Evolutionary conservation across 257 asterid species (phyloP), one percentile per base, ranked within the genome.

Genomic region (Solanum lignicaule): DNA sequence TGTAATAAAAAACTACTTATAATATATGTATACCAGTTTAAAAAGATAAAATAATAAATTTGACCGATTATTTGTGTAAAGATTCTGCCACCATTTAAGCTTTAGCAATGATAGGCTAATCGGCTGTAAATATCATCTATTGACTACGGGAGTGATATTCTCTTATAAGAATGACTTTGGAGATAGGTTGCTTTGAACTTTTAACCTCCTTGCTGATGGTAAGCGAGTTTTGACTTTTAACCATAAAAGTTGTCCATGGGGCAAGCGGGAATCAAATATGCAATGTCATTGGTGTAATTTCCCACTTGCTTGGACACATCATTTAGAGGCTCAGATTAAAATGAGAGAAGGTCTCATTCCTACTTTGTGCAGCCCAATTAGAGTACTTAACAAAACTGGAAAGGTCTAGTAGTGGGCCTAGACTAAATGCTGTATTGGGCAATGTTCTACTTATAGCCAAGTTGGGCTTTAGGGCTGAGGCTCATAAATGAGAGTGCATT

Each of bases 321-420:
- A 27, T 76, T 78, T 39, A 39, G 33, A 23, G 83, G 58, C 58
- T 38, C 32, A 36, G 25, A 21, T 36, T 75, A 7, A 11, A 48
- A 38, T 27, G 84, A 18, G n/a, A 52, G 62, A 81, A 88, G 87
- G 88, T 84, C n/a, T 78, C 84, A 55, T 88, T 92, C 86, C 83
- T 43, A 75, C 78, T 72, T 74, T 52, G 35, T 13, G 13, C 18
- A 39, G 62, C 84, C 62, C 62, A 78, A 78, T 35, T 41, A 78
- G 21, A 39, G 36, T n/a, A 12, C 18, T 76, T 76, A 13, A 76
- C 18, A 38, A 14, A n/a, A 76, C 58, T 38, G 33, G 83, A 38
- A 25, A 43, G n/a, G 62, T 35, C 5, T 41, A 4, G 65, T 78
- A 78, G 25, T 39, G 84, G 84, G 84, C 84, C 65, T 78, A 41